Evolutionary conservation across 2,329 filamentous ascomycete species (phyloP), one percentile per base, ranked within the genome.

Genomic region (Aspergillus novoparasiticus): DNA sequence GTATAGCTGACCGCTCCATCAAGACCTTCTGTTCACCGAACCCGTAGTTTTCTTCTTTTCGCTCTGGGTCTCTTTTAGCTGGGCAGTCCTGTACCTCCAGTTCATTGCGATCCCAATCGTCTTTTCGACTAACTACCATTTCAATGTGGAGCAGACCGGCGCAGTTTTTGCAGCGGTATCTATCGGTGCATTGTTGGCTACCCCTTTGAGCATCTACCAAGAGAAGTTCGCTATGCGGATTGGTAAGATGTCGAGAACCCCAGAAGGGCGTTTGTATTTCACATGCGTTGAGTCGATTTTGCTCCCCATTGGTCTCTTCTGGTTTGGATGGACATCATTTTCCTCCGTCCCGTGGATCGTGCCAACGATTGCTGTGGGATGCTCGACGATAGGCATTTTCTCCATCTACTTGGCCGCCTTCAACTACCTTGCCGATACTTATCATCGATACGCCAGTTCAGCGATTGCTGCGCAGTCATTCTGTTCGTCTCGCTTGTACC

Each of bases 381-480:
- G 92, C 58, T 88, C 91, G 0, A 94, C 90, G 0, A 90, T 93
- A 81, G 89, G 93, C 28, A 95, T 97, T 68, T 94, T 91, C 75
- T 89, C 87, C 58, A 87, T 96, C 43, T 95, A 94, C 73, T 84
- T 97, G 1, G 89, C 93, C 6, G 90, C 92, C 0, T 96, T 96
- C 81, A 97, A 96, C 75, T 97, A 96, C 69, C 84, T 96, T 1
- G 92, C 93, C 23, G 93, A 97, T 72, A 89, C 89, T 3, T 97
- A 96, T 76, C 89, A 93, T 73, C 83, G 85, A 6, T 96, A 94
- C 72, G 92, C 93, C 0, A 92, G 89, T 34, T 94, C 90, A 0
- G 92, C 93, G 0, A 79, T 96, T 2, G 93, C 93, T 0, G 91
- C 92, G 1, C 92, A 96, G 79, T 90, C 87, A 12, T 94, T 91